Conservation (phyloP, 2,329 filamentous ascomycete genomes). For the Aspergillus latus region DNA sequence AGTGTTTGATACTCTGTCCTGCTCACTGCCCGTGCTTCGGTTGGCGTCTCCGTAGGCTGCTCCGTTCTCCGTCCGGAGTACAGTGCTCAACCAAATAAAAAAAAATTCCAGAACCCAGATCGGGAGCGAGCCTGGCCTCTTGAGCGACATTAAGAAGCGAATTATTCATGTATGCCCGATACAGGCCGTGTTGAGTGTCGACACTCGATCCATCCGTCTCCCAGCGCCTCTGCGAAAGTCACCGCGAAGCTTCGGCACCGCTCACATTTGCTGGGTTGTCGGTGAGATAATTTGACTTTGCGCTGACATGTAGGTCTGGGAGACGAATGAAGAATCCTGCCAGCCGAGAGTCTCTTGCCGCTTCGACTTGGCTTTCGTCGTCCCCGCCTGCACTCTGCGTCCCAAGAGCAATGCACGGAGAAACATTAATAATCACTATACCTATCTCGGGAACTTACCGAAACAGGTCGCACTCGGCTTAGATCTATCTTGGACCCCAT, state of each 20-base stretch:
- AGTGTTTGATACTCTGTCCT: neutral
- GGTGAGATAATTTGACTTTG: constrained; percentile 21
- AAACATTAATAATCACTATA: neutral
- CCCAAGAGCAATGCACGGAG: constrained; percentile 16
- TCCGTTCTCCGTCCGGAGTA: no score
- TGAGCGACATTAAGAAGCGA: neutral
- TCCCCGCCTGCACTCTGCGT: neutral
- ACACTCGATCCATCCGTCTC: neutral
- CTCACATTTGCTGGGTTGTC: constrained; percentile 16
- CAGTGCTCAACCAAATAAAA: no score
- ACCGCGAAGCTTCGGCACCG: constrained; percentile 16
- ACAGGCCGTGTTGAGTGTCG: neutral
- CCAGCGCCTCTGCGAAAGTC: constrained; percentile 15
- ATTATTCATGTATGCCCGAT: neutral
- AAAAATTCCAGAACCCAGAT: neutral
- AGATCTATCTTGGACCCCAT: neutral
- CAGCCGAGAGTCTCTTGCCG: neutral
- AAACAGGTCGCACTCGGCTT: neutral
- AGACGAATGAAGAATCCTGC: constrained; percentile 10
- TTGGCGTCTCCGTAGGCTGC: neutral
- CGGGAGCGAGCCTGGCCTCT: neutral
- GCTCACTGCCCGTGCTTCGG: neutral
- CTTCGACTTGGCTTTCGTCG: constrained; percentile 1
- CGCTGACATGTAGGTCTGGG: neutral
- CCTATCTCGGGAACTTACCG: neutral